Percentiles rank a stretch among this genome's conserved stretches.
Conservation (phyloP, 2,329 filamentous ascomycete species). For the Talaromyces amestolkiae region DNA sequence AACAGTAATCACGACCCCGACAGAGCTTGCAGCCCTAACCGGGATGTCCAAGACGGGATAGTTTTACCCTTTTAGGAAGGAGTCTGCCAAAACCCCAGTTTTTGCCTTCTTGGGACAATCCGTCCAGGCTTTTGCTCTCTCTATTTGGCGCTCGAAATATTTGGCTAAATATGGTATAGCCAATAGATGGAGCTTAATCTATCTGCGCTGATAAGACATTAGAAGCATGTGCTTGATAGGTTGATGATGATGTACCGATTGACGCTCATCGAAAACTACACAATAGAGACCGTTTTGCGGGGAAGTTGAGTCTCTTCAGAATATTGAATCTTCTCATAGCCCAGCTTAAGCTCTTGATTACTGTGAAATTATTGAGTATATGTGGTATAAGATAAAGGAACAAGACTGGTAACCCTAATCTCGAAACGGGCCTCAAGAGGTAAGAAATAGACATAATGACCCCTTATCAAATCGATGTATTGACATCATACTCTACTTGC, state of each 20-base stretch:
- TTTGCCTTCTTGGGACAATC: constrained; percentile 16
- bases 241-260: background rate
- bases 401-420: background rate
- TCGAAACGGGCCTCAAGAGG: background rate
- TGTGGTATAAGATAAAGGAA: background rate
- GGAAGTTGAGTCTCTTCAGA: background rate
- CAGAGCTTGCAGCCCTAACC: constrained; percentile 3
- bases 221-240: background rate
- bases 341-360: background rate
- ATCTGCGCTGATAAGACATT: background rate
- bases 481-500: background rate
- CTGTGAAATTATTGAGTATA: background rate
- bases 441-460: background rate
- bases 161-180: background rate
- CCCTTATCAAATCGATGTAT: background rate
- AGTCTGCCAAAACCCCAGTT: constrained; percentile 1
- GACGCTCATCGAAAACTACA: background rate
- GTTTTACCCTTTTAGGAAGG: constrained; percentile 18
- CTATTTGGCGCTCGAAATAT: background rate
- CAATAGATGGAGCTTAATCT: background rate
- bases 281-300: background rate
- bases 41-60: constrained; percentile 10
- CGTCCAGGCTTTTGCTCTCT: constrained; percentile 8
- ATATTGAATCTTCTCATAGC: background rate
- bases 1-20: background rate